Evolutionary conservation across 2,329 filamentous ascomycete genomes (phyloP).

Genomic region (Dothistroma pini): DNA sequence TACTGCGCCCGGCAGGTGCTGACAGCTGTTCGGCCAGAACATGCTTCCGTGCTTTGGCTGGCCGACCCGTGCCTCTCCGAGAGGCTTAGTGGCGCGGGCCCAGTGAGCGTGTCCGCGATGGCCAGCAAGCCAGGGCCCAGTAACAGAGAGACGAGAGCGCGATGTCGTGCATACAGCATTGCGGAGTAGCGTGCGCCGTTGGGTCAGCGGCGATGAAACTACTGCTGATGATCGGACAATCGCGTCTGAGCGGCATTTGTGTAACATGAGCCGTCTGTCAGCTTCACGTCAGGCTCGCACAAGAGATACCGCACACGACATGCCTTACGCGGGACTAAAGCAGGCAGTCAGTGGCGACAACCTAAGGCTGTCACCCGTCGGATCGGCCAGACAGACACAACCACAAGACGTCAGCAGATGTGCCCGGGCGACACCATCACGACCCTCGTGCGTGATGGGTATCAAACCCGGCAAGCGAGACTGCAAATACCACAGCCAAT

Average conservation of each 20-base stretch:
- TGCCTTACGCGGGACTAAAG: not conserved
- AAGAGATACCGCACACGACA: not conserved
- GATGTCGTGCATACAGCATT: conserved; percentile 1
- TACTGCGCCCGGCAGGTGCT: not conserved
- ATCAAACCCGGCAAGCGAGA: not conserved
- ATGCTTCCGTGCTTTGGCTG: not conserved
- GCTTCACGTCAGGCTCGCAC: not conserved
- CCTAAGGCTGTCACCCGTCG: too few species aligned
- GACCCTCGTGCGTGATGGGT: not conserved
- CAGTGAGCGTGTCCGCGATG: not conserved
- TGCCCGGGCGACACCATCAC: not conserved
- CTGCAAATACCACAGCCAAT: not conserved
- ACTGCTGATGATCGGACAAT: not conserved
- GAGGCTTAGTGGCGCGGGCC: not conserved
- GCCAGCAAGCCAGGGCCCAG: too few species aligned
- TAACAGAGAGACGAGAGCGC: not conserved
- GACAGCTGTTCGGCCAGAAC: not conserved
- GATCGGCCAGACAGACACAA: too few species aligned
- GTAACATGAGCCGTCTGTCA: not conserved
- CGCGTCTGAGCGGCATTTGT: not conserved
- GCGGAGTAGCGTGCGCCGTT: not conserved
- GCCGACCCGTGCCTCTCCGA: not conserved
- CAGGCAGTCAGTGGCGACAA: not conserved
- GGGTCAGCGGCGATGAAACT: not conserved
- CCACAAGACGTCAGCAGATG: not conserved